Percentiles rank a stretch among this genome's conserved stretches.
Evolutionary conservation across 441 rosid species (phyloP).

Genomic region (Mallotus repandus): DNA sequence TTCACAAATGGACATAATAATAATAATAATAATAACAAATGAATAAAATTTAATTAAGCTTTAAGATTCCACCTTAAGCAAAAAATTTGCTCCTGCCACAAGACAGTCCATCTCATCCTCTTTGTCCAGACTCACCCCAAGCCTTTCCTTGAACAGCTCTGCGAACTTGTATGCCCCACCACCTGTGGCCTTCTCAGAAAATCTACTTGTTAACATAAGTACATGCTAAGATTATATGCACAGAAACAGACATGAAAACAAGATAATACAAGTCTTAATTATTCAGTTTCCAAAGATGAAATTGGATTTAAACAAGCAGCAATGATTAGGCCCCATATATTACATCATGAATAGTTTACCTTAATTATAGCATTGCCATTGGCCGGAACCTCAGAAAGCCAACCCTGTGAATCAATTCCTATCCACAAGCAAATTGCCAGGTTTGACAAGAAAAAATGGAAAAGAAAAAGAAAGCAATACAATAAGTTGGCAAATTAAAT

Average conservation of each 20-base stretch:
- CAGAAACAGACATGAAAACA: not conserved
- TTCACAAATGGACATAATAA: not conserved
- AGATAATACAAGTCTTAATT: not conserved
- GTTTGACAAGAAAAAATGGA: conserved; percentile 10
- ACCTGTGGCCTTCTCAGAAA: conserved; percentile 85
- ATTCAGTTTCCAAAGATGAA: conserved; percentile 3
- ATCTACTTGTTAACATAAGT: conserved; percentile 31
- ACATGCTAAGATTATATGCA: conserved; percentile 7
- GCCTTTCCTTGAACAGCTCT: conserved; percentile 92
- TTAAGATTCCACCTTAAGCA: conserved; percentile 67
- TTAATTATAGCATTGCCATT: conserved; percentile 52
- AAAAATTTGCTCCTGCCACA: conserved; percentile 97
- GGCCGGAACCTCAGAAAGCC: conserved; percentile 42
- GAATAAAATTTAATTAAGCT: conserved; percentile 12
- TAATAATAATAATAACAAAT: not conserved
- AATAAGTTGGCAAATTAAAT: conserved; percentile 19
- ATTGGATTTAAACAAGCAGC: not conserved
- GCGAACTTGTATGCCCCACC: conserved; percentile 97
- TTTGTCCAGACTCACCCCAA: conserved; percentile 93
- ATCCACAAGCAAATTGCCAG: conserved; percentile 14
- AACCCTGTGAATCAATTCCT: conserved; percentile 51
- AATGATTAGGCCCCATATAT: not conserved
- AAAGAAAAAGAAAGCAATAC: conserved; percentile 9
- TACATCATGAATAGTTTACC: conserved; percentile 33
- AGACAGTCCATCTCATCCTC: conserved; percentile 99